Conservation (phyloP, 73 alveolate species). For the Stentor roeselii region DNA sequence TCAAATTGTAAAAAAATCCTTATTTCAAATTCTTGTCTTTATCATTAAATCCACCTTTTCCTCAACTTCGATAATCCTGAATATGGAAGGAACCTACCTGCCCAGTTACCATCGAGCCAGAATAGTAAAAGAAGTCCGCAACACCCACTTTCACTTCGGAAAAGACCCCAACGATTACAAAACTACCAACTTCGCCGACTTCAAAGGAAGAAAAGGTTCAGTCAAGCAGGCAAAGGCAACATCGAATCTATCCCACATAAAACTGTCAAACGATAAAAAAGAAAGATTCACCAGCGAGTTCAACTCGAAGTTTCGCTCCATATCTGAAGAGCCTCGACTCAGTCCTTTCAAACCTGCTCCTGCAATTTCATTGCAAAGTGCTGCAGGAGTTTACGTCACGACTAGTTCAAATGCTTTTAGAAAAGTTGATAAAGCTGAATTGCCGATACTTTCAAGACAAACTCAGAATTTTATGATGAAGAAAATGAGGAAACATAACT, state of each 20-base stretch:
- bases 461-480: too few relatives aligned
- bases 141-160: background rate
- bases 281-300: background rate
- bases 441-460: too few relatives aligned
- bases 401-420: background rate
- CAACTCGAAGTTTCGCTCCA: background rate
- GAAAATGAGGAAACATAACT: background rate
- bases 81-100: background rate
- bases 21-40: too few relatives aligned
- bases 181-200: background rate
- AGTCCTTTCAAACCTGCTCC: background rate
- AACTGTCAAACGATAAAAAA: background rate
- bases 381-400: background rate
- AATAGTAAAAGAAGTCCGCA: background rate
- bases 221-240: background rate
- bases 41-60: background rate
- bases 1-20: too few relatives aligned
- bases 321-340: background rate
- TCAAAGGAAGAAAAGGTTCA: background rate
- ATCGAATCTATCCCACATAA: too few relatives aligned
- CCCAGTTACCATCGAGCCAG: background rate
- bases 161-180: background rate
- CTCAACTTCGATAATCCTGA: conserved; percentile 35
- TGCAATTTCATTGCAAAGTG: background rate
- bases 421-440: too few relatives aligned